These are phyloP conservation scores for Triticum monococcum DNA, from an alignment of 176 grass and related monocot species.

Conservation along the genomic window DNA sequence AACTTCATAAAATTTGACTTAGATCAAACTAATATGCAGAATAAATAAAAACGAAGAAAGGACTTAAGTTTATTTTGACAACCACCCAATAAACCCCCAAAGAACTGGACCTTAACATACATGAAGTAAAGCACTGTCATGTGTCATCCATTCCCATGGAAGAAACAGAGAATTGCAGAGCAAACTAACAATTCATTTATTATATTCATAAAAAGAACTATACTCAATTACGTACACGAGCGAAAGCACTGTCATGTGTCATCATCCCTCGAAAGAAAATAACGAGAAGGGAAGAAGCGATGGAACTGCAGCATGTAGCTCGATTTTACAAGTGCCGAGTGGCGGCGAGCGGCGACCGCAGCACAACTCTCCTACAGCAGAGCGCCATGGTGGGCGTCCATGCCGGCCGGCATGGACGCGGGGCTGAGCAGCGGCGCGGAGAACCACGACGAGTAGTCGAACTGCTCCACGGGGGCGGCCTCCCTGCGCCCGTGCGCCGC, in stretches of 20 bases:
- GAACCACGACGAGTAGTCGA: conserved; percentile 50
- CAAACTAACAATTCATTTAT: not conserved
- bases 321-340: not conserved
- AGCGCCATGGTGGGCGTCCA: conserved; percentile 10
- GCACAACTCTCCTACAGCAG: not conserved
- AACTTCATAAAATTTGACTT: too few species aligned
- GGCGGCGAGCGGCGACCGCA: not conserved
- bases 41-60: too few species aligned
- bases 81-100: too few species aligned
- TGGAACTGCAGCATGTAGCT: not conserved
- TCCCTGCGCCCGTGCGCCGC: not conserved
- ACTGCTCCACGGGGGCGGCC: not conserved
- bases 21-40: too few species aligned
- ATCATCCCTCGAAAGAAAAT: not conserved
- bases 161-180: not conserved
- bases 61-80: too few species aligned
- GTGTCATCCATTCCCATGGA: too few species aligned
- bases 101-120: too few species aligned
- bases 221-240: not conserved
- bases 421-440: conserved; percentile 55
- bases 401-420: conserved; percentile 34
- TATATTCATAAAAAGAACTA: not conserved
- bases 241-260: not conserved
- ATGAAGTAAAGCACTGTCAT: too few species aligned
- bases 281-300: not conserved